phyloP scores from a whole-genome alignment of 305 asterid genomes.

The Rubia balearica region DNA sequence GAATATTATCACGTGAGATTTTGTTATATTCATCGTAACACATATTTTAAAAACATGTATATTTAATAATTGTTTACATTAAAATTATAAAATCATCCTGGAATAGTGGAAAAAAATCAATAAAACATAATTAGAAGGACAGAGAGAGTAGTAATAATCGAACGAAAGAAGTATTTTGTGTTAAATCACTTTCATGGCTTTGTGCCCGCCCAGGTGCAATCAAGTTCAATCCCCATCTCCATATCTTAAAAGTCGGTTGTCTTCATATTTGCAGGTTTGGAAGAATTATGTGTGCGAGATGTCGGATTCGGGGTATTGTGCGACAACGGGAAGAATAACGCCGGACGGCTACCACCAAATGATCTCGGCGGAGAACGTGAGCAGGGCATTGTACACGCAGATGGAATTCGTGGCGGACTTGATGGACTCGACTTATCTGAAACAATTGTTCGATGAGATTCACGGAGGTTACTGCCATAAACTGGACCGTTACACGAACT shows the following conservation, averaged over 20 bases:
- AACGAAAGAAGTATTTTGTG: too few relatives aligned
- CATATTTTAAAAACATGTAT: too few relatives aligned
- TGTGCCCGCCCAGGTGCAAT: too few relatives aligned
- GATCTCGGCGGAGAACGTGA: constrained; percentile 17
- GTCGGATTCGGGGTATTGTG: constrained; percentile 21
- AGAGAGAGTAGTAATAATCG: too few relatives aligned
- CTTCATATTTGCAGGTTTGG: constrained; percentile 19
- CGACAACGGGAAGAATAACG: constrained; percentile 27
- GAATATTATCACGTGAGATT: too few relatives aligned
- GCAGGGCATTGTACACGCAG: constrained; percentile 18
- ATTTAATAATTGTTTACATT: too few relatives aligned
- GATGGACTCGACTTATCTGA: constrained; percentile 23
- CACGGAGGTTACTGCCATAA: constrained; percentile 18
- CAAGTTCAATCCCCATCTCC: too few relatives aligned
- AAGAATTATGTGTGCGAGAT: constrained; percentile 22
- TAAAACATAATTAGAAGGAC: too few relatives aligned
- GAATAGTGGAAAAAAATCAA: too few relatives aligned
- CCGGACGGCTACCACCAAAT: constrained; percentile 18
- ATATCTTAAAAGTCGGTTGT: not conserved
- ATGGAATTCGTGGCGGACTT: constrained; percentile 28
- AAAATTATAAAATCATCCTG: too few relatives aligned
- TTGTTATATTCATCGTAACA: too few relatives aligned
- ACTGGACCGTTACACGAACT: constrained; percentile 10
- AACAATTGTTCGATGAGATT: constrained; percentile 14
- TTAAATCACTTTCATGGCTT: too few relatives aligned